phyloP scores from a whole-genome alignment of 371 early-diverging fungal species.

The Mortierella sp. region DNA sequence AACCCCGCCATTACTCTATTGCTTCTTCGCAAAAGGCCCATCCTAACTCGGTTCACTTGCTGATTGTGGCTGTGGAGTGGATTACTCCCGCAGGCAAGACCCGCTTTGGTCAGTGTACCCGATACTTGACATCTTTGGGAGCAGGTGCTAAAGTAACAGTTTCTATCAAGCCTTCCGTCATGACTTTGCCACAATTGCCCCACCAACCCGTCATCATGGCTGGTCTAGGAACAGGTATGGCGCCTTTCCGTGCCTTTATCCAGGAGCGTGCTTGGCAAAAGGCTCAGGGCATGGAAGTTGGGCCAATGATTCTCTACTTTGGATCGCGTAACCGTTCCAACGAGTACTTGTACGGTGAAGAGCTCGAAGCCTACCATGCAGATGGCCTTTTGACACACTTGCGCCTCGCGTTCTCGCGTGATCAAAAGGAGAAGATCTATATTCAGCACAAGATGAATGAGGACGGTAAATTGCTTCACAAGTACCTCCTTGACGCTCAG shows the following conservation, averaged over 20 bases:
- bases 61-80: conserved; percentile 95
- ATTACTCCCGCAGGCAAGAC: conserved; percentile 68
- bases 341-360: conserved; percentile 96
- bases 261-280: conserved; percentile 89
- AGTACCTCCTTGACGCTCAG: conserved; percentile 75
- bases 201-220: conserved; percentile 94
- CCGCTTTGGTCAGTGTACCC: conserved; percentile 92
- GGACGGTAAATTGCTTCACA: conserved; percentile 80
- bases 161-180: conserved; percentile 94
- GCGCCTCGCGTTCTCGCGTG: conserved; percentile 94
- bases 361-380: conserved; percentile 90
- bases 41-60: conserved; percentile 88
- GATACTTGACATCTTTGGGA: conserved; percentile 80
- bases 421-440: conserved; percentile 93
- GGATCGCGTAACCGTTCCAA: conserved; percentile 91
- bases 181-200: conserved; percentile 90
- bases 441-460: conserved; percentile 95
- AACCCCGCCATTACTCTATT: conserved; percentile 96
- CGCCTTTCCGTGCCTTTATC: conserved; percentile 96
- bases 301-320: conserved; percentile 95
- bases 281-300: conserved; percentile 82
- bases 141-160: conserved; percentile 84
- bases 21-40: conserved; percentile 90
- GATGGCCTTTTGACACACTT: conserved; percentile 88
- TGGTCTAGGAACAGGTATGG: conserved; percentile 97